These are phyloP conservation scores for Colletotrichum salicis DNA, from an alignment of 2,329 filamentous ascomycete genomes.

Conservation along the genomic window DNA sequence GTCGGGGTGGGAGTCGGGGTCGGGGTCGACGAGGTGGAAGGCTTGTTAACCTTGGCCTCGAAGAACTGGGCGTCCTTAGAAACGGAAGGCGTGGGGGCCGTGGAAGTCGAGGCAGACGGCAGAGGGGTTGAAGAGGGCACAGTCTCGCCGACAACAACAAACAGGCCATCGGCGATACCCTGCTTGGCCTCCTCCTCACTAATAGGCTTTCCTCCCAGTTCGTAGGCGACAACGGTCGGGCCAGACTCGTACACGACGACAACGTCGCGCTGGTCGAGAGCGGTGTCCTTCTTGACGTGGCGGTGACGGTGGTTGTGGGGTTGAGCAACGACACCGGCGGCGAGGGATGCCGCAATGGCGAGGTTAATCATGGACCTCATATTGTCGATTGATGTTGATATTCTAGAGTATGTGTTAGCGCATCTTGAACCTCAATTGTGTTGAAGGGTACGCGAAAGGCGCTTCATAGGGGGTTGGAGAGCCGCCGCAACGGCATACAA, in stretches of 20 bases:
- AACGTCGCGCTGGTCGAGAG: conserved; percentile 60
- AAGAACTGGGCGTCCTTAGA: conserved; percentile 61
- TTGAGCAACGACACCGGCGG: conserved; percentile 65
- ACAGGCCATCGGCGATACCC: conserved; percentile 78
- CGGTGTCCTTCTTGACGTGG: conserved; percentile 65
- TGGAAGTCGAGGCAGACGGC: conserved; percentile 51
- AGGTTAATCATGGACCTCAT: conserved; percentile 64
- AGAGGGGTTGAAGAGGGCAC: conserved; percentile 63
- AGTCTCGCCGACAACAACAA: conserved; percentile 71
- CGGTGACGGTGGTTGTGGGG: conserved; percentile 68
- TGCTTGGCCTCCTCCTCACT: conserved; percentile 72
- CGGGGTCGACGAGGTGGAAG: conserved; percentile 46
- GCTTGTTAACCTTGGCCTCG: conserved; percentile 52
- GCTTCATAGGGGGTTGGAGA: neutral
- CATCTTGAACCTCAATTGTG: neutral
- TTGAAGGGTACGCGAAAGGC: neutral
- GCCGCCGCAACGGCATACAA: neutral
- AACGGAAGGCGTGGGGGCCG: conserved; percentile 44
- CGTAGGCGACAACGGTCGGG: conserved; percentile 76
- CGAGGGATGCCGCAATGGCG: conserved; percentile 64
- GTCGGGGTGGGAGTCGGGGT: conserved; percentile 43
- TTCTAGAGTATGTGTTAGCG: conserved; percentile 18
- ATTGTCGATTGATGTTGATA: conserved; percentile 19
- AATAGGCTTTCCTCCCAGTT: conserved; percentile 73
- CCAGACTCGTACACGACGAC: conserved; percentile 67